Evolutionary conservation across 139 green algal genomes (phyloP).

Genomic region (Chlamydomonas sphaeroides): DNA sequence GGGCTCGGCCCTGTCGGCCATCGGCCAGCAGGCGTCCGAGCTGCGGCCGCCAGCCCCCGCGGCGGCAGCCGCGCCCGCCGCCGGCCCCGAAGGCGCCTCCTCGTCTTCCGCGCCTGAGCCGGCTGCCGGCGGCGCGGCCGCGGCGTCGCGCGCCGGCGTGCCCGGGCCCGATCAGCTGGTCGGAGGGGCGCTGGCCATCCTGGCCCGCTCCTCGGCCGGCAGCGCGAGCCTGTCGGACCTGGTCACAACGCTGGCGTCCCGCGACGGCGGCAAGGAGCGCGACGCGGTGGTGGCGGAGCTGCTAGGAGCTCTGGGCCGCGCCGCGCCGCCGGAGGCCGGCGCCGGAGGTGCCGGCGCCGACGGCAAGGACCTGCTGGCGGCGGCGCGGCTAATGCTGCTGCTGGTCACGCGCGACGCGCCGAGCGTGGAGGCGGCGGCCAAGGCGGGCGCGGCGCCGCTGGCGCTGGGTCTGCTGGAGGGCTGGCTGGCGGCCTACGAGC

Average conservation of each 20-base stretch:
- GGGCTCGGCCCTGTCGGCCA: constrained; percentile 56
- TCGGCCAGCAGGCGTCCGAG: constrained; percentile 36
- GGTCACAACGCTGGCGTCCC: constrained; percentile 63
- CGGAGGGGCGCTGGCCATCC: constrained; percentile 63
- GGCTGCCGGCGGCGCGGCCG: constrained; percentile 1
- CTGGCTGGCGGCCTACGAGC: constrained; percentile 62
- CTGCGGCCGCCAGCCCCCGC: constrained; percentile 1
- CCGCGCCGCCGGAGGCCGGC: constrained; percentile 11
- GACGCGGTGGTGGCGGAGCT: constrained; percentile 67
- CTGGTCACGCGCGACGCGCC: constrained; percentile 70
- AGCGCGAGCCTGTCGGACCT: constrained; percentile 64
- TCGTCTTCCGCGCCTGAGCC: constrained; percentile 23
- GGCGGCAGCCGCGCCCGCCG: not conserved
- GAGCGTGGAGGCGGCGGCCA: constrained; percentile 52
- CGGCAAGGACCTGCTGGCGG: constrained; percentile 32
- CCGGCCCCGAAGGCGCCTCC: constrained; percentile 1
- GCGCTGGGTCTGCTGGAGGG: constrained; percentile 69
- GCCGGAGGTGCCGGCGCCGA: not conserved
- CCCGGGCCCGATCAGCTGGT: constrained; percentile 60
- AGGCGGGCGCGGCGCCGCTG: constrained; percentile 46
- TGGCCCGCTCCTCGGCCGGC: constrained; percentile 51
- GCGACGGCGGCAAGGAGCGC: constrained; percentile 63
- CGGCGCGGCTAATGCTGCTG: constrained; percentile 79
- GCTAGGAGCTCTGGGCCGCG: constrained; percentile 51
- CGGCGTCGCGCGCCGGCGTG: constrained; percentile 7